These are phyloP conservation scores for Trametes maxima DNA, from an alignment of 768 basidiomycete species.

Conservation along the genomic window DNA sequence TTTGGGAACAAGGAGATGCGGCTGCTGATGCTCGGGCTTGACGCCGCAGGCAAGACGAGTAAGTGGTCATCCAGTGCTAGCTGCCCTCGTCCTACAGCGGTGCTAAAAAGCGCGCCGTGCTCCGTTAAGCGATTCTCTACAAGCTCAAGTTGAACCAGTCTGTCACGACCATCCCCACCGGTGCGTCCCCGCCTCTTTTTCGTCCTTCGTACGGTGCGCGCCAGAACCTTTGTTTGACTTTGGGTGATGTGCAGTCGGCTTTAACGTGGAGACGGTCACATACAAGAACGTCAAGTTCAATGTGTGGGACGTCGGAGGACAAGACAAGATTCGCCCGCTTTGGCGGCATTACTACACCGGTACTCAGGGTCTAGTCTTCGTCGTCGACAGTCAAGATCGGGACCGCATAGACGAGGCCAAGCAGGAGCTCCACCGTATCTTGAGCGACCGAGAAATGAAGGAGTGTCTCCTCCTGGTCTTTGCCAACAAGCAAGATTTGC, in stretches of 20 bases:
- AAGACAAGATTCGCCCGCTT: slow-evolving; percentile 97
- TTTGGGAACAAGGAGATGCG: slow-evolving; percentile 99
- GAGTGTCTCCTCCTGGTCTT: slow-evolving; percentile 97
- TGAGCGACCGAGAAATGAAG: slow-evolving; percentile 97
- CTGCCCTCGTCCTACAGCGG: neutral
- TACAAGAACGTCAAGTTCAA: slow-evolving; percentile 99
- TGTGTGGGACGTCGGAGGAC: slow-evolving; percentile 98
- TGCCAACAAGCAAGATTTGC: slow-evolving; percentile 98
- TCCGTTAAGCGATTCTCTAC: slow-evolving; percentile 84
- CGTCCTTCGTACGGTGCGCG: slow-evolving; percentile 9
- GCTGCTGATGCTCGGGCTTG: slow-evolving; percentile 93
- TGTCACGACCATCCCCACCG: slow-evolving; percentile 97
- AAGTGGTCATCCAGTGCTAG: slow-evolving; percentile 36
- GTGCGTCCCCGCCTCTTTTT: slow-evolving; percentile 42
- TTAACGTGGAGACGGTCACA: slow-evolving; percentile 99
- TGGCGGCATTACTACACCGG: slow-evolving; percentile 99
- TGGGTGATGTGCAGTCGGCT: slow-evolving; percentile 69
- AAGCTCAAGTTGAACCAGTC: slow-evolving; percentile 99
- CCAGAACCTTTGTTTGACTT: neutral
- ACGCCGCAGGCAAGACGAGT: slow-evolving; percentile 99
- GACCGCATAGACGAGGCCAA: slow-evolving; percentile 97
- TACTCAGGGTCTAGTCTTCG: slow-evolving; percentile 97
- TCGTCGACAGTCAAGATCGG: slow-evolving; percentile 95
- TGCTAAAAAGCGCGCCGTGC: slow-evolving; percentile 15
- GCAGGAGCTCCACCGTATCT: slow-evolving; percentile 92